Percentiles rank a stretch among this genome's conserved stretches.
These are phyloP conservation scores for Sungouiozyma intestinalis DNA, from an alignment of 805 yeast genomes.

Conservation along the genomic window DNA sequence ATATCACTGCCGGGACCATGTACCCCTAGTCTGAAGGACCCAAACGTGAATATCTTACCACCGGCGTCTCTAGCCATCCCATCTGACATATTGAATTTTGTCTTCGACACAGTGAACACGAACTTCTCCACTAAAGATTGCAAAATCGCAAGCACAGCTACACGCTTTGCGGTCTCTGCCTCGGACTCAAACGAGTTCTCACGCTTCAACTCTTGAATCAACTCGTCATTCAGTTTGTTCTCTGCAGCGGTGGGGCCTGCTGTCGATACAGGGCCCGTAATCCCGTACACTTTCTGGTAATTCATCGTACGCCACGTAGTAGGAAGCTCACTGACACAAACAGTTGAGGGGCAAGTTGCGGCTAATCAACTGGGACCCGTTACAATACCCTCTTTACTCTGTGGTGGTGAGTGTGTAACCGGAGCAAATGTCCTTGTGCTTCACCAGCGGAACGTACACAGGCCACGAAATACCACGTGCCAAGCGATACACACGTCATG, in stretches of 20 bases:
- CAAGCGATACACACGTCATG: too few relatives aligned
- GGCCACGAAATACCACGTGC: too few relatives aligned
- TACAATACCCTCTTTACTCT: too few relatives aligned
- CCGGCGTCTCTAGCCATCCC: conserved; percentile 98
- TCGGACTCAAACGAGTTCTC: conserved; percentile 88
- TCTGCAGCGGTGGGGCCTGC: conserved; percentile 80
- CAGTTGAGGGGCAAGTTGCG: too few relatives aligned
- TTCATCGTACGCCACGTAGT: too few relatives aligned
- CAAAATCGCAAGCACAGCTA: conserved; percentile 55
- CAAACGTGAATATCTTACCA: conserved; percentile 93
- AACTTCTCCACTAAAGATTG: conserved; percentile 72
- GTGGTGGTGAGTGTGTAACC: too few relatives aligned
- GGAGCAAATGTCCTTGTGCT: too few relatives aligned
- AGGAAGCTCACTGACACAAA: too few relatives aligned
- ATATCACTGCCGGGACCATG: conserved; percentile 98
- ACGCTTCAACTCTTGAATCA: conserved; percentile 67
- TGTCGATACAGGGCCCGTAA: conserved; percentile 60
- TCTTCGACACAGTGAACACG: conserved; percentile 69
- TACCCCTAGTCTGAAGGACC: conserved; percentile 90
- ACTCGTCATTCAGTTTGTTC: conserved; percentile 57
- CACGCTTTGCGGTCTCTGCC: conserved; percentile 70
- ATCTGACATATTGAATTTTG: conserved; percentile 77
- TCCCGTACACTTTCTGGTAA: conserved; percentile 27
- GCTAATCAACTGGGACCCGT: too few relatives aligned
- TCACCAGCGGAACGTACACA: too few relatives aligned